Conservation (phyloP, 805 yeast species). For the Nakazawaea molendinolei region DNA sequence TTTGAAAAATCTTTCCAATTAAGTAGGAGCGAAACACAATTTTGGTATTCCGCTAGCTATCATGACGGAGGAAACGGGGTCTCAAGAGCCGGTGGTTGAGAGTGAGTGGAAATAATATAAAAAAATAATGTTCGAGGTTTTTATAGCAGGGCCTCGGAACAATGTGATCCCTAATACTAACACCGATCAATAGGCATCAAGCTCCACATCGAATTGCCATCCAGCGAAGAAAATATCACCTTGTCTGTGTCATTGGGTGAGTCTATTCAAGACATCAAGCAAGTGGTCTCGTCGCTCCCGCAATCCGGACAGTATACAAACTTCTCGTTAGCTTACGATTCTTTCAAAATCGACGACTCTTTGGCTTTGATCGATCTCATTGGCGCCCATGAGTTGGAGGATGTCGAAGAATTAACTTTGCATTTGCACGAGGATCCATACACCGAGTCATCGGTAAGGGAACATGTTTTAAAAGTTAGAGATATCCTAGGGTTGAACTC, state of each 20-base stretch:
- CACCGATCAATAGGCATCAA: constrained; percentile 13
- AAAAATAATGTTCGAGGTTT: too few relatives aligned
- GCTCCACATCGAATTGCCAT: constrained; percentile 22
- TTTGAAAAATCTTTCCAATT: too few relatives aligned
- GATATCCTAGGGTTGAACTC: constrained; percentile 49
- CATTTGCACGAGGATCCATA: constrained; percentile 49
- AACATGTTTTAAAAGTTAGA: constrained; percentile 59
- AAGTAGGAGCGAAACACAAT: too few relatives aligned
- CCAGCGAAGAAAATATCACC: constrained; percentile 18
- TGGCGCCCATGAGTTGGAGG: constrained; percentile 19
- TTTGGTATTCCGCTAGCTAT: not conserved
- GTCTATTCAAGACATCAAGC: constrained; percentile 48
- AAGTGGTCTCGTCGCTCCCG: constrained; percentile 51
- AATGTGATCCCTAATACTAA: not conserved
- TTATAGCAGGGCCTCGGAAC: not conserved
- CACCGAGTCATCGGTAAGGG: constrained; percentile 50
- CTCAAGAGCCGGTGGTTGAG: constrained; percentile 1
- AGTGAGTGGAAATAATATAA: not conserved
- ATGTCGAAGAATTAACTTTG: constrained; percentile 29
- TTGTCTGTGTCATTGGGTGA: constrained; percentile 30
- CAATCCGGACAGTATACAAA: constrained; percentile 55
- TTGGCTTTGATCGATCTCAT: constrained; percentile 23
- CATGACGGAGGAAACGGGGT: constrained; percentile 4
- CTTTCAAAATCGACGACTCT: constrained; percentile 24
- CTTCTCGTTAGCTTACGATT: constrained; percentile 39